A percentile compares a stretch with the other conserved stretches of the same genome.
Evolutionary conservation across 306 rosid genomes (phyloP).

Genomic region (Lathyrus sativus): DNA sequence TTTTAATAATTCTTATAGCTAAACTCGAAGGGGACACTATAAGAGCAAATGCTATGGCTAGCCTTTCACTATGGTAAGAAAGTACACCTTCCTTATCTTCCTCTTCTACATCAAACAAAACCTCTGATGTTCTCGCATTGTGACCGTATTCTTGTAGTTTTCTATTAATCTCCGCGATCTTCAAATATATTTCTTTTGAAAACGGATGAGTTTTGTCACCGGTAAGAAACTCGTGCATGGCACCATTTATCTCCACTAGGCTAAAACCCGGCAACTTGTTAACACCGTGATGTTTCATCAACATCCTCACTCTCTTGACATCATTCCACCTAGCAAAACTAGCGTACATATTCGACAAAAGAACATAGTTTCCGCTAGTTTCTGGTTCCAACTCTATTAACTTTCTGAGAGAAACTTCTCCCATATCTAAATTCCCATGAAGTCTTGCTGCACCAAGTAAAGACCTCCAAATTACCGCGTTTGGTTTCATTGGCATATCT

Average conservation of each 20-base stretch:
- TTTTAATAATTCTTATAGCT: slow-evolving; percentile 44
- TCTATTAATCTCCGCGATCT: slow-evolving; percentile 46
- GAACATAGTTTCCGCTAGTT: slow-evolving; percentile 54
- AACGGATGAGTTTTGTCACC: slow-evolving; percentile 50
- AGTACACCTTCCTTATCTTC: slow-evolving; percentile 52
- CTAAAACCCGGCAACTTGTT: slow-evolving; percentile 54
- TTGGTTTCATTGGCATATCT: slow-evolving; percentile 53
- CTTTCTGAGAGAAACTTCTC: slow-evolving; percentile 48
- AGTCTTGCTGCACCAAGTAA: slow-evolving; percentile 55
- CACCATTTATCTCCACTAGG: slow-evolving; percentile 49
- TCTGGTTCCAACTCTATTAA: slow-evolving; percentile 49
- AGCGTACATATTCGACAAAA: slow-evolving; percentile 53
- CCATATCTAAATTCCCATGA: slow-evolving; percentile 47
- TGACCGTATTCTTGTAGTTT: slow-evolving; percentile 45
- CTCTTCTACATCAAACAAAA: slow-evolving; percentile 52
- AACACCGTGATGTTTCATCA: slow-evolving; percentile 49
- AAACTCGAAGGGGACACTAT: slow-evolving; percentile 38
- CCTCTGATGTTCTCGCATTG: slow-evolving; percentile 46
- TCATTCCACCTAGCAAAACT: slow-evolving; percentile 46
- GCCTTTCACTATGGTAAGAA: slow-evolving; percentile 53
- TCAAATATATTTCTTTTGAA: slow-evolving; percentile 44
- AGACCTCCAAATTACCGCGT: slow-evolving; percentile 53
- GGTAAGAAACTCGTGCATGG: slow-evolving; percentile 53
- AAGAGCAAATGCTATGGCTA: slow-evolving; percentile 53
- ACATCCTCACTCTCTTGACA: slow-evolving; percentile 49